Base-by-base conservation (phyloP, 441 rosid genomes). In the Pelargonium myrrhifolium region DNA sequence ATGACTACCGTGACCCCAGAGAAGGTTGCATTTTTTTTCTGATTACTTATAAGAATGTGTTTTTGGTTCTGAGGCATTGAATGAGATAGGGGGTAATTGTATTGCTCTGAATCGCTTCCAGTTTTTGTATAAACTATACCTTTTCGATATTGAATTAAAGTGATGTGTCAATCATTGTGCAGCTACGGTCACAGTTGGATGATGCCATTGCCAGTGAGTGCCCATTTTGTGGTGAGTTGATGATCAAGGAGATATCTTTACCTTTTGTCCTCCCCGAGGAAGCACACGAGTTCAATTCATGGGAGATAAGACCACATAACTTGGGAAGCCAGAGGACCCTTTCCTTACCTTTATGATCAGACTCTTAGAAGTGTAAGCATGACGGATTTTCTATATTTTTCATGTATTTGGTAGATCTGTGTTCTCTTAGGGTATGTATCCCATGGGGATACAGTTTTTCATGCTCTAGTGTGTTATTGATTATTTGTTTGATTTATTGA, bases 191-290 rank as follows among this genome's bases (percentile, higher is more conserved):
- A 66, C 91, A 88, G 80, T 74, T 94, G 74, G 99, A 94, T 35
- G 98, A 89, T 78, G 99, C 97, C 74, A 83, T 92, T 69, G 98
- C 98, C 42, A 83, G 90, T 6, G 97, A 94, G 76, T 92, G 99
- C 72, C 97, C 99, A 1, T 94, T 92, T 72, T 94, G 99, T 65
- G 96, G 98, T 4, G 99, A 92, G 35, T 75, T 94, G 81, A 92
- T 92, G 95, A 88, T 90, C 77, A 72, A 81, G 26, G 94, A 94
- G 82, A 87, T 94, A 75, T 77, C 83, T 42, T 72, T 83, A 71
- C 89, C 96, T 56, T 94, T 92, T 70, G 80, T 94, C 59, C 77
- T 78, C 60, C 83, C 88, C 0, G 96, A 87, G 75, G 98, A 94
- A 82, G 81, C 87, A 45, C 85, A 65, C 21, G 85, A 82, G 73